Percentiles rank a stretch among this genome's conserved stretches.
Conservation (phyloP, 2,329 filamentous ascomycete species). For the Dothidotthia symphoricarpi region DNA sequence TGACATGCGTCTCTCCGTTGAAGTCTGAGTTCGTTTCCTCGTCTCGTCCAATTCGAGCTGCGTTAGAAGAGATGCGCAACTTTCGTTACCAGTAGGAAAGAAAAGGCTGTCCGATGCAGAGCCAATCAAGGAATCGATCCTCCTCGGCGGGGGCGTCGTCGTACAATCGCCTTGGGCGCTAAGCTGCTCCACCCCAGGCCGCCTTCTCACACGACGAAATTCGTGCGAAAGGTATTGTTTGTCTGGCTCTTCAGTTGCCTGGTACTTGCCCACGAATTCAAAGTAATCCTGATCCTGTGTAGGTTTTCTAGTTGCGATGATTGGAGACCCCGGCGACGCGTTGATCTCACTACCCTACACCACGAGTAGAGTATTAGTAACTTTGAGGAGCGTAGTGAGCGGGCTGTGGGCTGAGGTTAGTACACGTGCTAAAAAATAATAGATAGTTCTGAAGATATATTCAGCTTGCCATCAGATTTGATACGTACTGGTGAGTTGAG, state of each 20-base stretch:
- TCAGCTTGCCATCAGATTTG: conserved; percentile 15
- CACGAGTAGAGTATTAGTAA: conserved; percentile 42
- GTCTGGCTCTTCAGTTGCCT: conserved; percentile 11
- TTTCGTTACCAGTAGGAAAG: too few relatives aligned
- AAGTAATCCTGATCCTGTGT: conserved; percentile 10
- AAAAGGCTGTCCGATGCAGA: too few relatives aligned
- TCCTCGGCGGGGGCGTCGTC: neutral
- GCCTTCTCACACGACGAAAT: conserved; percentile 16
- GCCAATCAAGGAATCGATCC: too few relatives aligned
- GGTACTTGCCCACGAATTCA: conserved; percentile 9
- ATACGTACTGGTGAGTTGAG: conserved; percentile 88
- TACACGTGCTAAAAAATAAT: conserved; percentile 27
- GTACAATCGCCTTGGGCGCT: conserved; percentile 11
- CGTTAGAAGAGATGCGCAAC: too few relatives aligned
- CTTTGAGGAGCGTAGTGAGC: conserved; percentile 53
- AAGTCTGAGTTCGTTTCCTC: too few relatives aligned
- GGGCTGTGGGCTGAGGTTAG: conserved; percentile 42
- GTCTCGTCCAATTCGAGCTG: too few relatives aligned
- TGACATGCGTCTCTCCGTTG: neutral
- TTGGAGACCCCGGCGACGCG: conserved; percentile 10
- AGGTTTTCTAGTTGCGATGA: conserved; percentile 11
- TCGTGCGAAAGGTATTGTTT: conserved; percentile 13
- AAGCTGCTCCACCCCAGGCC: conserved; percentile 14
- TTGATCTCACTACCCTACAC: conserved; percentile 23
- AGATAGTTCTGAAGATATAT: conserved; percentile 22